Conservation (phyloP, 2,329 filamentous ascomycete genomes). For the Penicillium sp. region DNA sequence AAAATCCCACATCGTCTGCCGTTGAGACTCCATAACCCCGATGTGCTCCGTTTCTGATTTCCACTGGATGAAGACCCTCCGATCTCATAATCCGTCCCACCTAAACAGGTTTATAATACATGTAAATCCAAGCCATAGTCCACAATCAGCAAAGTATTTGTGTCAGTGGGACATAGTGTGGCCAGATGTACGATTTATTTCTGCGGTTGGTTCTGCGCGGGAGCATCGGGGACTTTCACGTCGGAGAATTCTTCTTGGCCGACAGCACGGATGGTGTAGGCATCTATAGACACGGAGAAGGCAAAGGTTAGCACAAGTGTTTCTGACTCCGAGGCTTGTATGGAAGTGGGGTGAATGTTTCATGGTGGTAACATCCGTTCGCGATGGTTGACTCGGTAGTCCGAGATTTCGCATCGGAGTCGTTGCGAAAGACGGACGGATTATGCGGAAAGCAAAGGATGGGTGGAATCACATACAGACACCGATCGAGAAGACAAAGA, state of each 20-base stretch:
- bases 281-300: conserved; percentile 45
- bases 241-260: conserved; percentile 97
- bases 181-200: conserved; percentile 16
- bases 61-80: conserved; percentile 3
- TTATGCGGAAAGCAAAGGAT: neutral
- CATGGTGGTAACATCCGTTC: neutral
- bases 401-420: no score
- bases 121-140: neutral
- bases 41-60: conserved; percentile 17
- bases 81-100: conserved; percentile 1
- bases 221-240: conserved; percentile 76
- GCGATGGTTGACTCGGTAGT: no score
- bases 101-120: no score
- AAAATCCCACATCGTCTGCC: conserved; percentile 11
- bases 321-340: no score
- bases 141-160: no score
- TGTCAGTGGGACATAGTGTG: neutral
- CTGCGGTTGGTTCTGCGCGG: conserved; percentile 33
- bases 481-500: conserved; percentile 68
- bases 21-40: conserved; percentile 23
- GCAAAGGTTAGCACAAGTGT: conserved; percentile 4
- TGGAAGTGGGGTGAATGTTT: conserved; percentile 1
- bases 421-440: no score
- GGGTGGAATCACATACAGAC: conserved; percentile 68
- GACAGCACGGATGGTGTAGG: conserved; percentile 72